These are phyloP conservation scores for Cucurbitaria berberidis DNA, from an alignment of 2,329 filamentous ascomycete species.

Conservation along the genomic window DNA sequence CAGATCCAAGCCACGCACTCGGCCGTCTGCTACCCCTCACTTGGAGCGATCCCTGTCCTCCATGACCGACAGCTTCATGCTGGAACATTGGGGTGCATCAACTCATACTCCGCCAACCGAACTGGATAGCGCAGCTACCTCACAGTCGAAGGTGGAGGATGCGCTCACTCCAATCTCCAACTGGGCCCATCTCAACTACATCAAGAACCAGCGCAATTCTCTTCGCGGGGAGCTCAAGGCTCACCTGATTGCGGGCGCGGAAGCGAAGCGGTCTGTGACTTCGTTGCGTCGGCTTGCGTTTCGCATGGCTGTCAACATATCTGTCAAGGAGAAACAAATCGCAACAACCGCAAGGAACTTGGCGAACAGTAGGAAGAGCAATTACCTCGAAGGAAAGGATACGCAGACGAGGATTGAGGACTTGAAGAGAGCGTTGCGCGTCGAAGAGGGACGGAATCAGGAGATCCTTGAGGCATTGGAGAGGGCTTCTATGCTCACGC, in stretches of 20 bases:
- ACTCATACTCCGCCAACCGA: constrained; percentile 16
- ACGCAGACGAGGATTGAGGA: constrained; percentile 43
- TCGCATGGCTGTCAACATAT: constrained; percentile 49
- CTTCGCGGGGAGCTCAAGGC: constrained; percentile 43
- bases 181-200: constrained; percentile 45
- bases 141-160: constrained; percentile 28
- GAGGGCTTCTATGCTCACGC: constrained; percentile 45
- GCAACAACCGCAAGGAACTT: constrained; percentile 41
- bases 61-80: constrained; percentile 45
- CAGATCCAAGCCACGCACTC: constrained; percentile 23
- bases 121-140: constrained; percentile 15
- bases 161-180: constrained; percentile 41
- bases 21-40: constrained; percentile 30
- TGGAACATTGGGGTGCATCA: constrained; percentile 33
- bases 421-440: constrained; percentile 37
- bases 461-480: constrained; percentile 47
- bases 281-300: constrained; percentile 46
- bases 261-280: constrained; percentile 44
- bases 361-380: constrained; percentile 38
- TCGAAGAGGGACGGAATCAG: constrained; percentile 46
- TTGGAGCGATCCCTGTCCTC: constrained; percentile 41
- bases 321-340: constrained; percentile 49
- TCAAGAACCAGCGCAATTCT: constrained; percentile 44
- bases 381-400: constrained; percentile 40
- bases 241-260: constrained; percentile 40